phyloP scores from a whole-genome alignment of 805 yeast species.

The Metschnikowia proteae region DNA sequence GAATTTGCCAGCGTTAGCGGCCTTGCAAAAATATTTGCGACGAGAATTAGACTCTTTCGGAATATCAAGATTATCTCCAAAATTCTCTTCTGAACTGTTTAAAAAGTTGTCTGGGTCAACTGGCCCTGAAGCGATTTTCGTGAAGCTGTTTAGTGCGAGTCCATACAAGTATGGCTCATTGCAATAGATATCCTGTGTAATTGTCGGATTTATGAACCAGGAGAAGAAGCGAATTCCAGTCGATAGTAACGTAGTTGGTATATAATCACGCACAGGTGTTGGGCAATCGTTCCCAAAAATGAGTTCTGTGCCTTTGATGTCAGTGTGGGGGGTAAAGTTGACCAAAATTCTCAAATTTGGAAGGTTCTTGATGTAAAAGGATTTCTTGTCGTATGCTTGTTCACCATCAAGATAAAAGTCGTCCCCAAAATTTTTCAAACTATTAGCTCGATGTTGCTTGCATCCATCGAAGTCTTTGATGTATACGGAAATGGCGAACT shows the following conservation, averaged over 20 bases:
- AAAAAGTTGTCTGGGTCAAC: slow-evolving; percentile 8
- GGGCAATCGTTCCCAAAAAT: slow-evolving; percentile 69
- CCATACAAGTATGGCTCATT: slow-evolving; percentile 66
- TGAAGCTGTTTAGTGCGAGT: slow-evolving; percentile 54
- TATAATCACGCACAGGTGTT: slow-evolving; percentile 50
- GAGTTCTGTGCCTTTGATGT: slow-evolving; percentile 49
- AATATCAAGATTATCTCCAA: slow-evolving; percentile 29
- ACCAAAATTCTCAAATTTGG: slow-evolving; percentile 34
- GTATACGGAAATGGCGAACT: slow-evolving; percentile 37
- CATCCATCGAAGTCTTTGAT: slow-evolving; percentile 49
- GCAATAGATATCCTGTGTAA: slow-evolving; percentile 56
- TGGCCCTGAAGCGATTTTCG: slow-evolving; percentile 34
- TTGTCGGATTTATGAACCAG: slow-evolving; percentile 59
- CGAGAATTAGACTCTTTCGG: slow-evolving; percentile 29
- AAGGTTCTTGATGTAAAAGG: not conserved
- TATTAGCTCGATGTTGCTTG: slow-evolving; percentile 29
- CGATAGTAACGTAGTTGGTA: slow-evolving; percentile 48
- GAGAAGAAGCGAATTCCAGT: slow-evolving; percentile 55
- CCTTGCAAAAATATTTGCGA: slow-evolving; percentile 41
- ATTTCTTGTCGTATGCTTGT: not conserved
- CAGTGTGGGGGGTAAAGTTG: slow-evolving; percentile 40
- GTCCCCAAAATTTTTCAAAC: slow-evolving; percentile 31
- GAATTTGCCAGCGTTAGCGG: slow-evolving; percentile 37
- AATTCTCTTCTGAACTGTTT: slow-evolving; percentile 18
- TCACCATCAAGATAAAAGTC: slow-evolving; percentile 23